These are phyloP conservation scores for Picea sitchensis DNA, from an alignment of 75 land plant species.

Conservation along the genomic window DNA sequence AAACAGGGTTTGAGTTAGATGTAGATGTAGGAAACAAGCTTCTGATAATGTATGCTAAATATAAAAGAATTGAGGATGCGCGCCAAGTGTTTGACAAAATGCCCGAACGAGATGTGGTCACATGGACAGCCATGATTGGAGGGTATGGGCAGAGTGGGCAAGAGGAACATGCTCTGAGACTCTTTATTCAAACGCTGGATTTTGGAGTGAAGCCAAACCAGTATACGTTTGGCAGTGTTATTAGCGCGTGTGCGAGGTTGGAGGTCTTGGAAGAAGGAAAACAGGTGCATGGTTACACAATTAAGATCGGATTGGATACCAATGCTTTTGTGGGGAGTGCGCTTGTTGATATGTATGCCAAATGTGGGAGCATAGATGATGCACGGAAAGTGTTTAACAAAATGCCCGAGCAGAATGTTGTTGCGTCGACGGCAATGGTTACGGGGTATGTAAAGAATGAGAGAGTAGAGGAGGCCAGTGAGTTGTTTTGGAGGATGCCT, in stretches of 20 bases:
- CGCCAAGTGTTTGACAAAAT: no score
- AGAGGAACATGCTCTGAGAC: conserved; percentile 6
- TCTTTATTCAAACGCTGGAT: conserved; percentile 10
- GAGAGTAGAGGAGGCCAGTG: conserved; percentile 24
- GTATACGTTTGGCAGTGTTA: conserved; percentile 15
- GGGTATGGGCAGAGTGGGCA: conserved; percentile 18
- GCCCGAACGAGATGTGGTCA: neutral
- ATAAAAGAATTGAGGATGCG: no score
- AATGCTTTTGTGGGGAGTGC: conserved; percentile 28
- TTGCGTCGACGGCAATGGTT: conserved; percentile 54
- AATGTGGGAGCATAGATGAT: conserved; percentile 38
- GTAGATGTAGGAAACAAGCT: neutral
- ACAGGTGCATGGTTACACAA: neutral
- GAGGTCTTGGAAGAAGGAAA: neutral
- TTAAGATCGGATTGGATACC: neutral
- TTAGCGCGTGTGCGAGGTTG: conserved; percentile 10
- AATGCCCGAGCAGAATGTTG: conserved; percentile 32
- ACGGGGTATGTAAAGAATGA: conserved; percentile 14
- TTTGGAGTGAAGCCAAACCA: conserved; percentile 17
- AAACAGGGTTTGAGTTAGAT: conserved; percentile 1
- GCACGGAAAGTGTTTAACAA: conserved; percentile 37
- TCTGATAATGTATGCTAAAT: neutral
- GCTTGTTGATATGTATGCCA: conserved; percentile 56
- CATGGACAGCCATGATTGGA: conserved; percentile 11
- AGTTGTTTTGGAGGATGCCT: conserved; percentile 48